Evolutionary conservation across 2,329 filamentous ascomycete genomes (phyloP).

Genomic region (Monosporascus sp.): DNA sequence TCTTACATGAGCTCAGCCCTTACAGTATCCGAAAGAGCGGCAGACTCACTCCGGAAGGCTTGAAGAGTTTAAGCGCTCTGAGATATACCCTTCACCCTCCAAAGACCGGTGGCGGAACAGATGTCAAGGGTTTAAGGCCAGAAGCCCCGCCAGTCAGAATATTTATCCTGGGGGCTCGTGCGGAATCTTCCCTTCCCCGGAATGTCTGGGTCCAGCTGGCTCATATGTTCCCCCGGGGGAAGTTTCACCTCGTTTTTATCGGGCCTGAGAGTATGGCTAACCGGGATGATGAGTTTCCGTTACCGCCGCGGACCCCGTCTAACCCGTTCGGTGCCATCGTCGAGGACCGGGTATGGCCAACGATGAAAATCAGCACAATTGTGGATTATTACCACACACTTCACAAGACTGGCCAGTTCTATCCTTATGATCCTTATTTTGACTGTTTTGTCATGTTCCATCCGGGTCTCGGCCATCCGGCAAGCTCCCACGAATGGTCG

Average conservation of each 20-base stretch:
- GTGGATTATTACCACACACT: constrained; percentile 98
- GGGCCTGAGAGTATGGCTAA: constrained; percentile 95
- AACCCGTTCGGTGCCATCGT: constrained; percentile 95
- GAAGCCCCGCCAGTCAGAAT: constrained; percentile 85
- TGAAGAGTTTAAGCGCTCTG: constrained; percentile 90
- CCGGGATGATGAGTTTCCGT: constrained; percentile 85
- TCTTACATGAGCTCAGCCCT: constrained; percentile 90
- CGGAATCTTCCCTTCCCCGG: constrained; percentile 93
- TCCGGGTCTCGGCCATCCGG: constrained; percentile 90
- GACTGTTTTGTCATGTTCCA: constrained; percentile 98
- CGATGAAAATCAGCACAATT: constrained; percentile 95
- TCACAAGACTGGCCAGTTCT: constrained; percentile 84
- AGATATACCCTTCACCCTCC: constrained; percentile 92
- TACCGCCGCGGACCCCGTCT: constrained; percentile 74
- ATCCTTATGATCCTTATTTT: constrained; percentile 96
- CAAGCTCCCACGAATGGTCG: constrained; percentile 89
- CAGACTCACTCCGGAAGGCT: constrained; percentile 76
- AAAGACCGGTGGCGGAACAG: constrained; percentile 65
- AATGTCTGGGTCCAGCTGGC: constrained; percentile 91
- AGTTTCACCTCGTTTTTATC: constrained; percentile 89
- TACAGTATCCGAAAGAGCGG: constrained; percentile 74
- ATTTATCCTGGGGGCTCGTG: constrained; percentile 90
- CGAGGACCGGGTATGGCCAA: constrained; percentile 81
- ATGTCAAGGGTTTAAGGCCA: constrained; percentile 74
- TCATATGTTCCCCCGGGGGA: constrained; percentile 90